These are phyloP conservation scores for Piper longum DNA, from an alignment of 164 flowering plant genomes.

Conservation along the genomic window DNA sequence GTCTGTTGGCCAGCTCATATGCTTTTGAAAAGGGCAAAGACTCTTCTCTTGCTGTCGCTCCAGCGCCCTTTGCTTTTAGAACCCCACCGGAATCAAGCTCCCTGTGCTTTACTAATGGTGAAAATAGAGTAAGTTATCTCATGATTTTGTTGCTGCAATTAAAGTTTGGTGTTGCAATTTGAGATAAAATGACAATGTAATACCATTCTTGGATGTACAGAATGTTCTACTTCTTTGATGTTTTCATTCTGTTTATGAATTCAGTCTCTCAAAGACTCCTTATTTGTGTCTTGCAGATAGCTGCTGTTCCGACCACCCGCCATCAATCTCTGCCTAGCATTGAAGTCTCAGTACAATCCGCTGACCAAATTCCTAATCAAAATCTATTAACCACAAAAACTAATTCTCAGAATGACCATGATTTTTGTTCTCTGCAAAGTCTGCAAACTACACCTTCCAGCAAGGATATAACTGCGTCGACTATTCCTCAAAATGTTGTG, in stretches of 20 bases:
- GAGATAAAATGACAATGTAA: not conserved
- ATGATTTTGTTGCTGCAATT: not conserved
- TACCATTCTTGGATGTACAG: not conserved
- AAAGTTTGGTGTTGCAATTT: too few relatives aligned
- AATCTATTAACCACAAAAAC: constrained; percentile 14
- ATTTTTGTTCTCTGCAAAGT: constrained; percentile 12
- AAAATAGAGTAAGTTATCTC: constrained; percentile 27
- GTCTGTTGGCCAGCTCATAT: constrained; percentile 16
- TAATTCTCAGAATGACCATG: constrained; percentile 13
- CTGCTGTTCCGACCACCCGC: constrained; percentile 13
- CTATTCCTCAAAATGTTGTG: constrained; percentile 13
- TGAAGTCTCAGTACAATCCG: constrained; percentile 33
- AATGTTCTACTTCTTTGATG: not conserved
- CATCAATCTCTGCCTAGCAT: constrained; percentile 27
- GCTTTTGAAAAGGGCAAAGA: constrained; percentile 31
- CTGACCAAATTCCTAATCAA: constrained; percentile 17
- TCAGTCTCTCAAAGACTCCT: too few relatives aligned
- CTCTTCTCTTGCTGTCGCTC: constrained; percentile 23
- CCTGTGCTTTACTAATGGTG: constrained; percentile 16
- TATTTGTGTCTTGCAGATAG: not conserved
- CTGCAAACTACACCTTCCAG: constrained; percentile 14
- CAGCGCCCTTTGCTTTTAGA: constrained; percentile 54
- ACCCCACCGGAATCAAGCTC: constrained; percentile 36
- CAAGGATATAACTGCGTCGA: constrained; percentile 13
- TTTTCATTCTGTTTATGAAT: too few relatives aligned